Base-by-base conservation (phyloP, 208 protist species). In the Naegleria gruberi region DNA sequence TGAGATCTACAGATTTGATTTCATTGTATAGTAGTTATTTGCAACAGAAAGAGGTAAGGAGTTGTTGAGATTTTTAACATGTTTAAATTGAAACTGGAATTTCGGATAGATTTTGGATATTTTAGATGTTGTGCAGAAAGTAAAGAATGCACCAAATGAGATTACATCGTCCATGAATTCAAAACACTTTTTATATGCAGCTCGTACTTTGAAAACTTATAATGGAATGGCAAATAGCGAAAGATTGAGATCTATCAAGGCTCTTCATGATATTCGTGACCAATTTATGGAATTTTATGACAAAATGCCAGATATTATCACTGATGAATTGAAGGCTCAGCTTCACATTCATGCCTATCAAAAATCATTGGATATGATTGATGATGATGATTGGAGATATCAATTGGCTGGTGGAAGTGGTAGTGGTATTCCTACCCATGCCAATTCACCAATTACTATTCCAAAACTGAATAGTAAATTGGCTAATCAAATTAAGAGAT, bases 111-210 rank as follows among this genome's bases (percentile, higher is more conserved):
- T 87, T 51, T 51, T 88, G 45, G 43, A 88, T 6, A 88, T 88
- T 65, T 88, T 88, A 26, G 65, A 43, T 40, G 12, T 15, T 73
- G 45, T 88, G 4, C 42, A 86, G 26, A n/a, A 65, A 42, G 45
- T 88, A 23, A 55, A 88, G 65, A n/a, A 8, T 17, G 45, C 26
- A 43, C 84, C 84, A 41, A 26, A 88, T 5, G 4, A 41, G 26
- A 43, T 88, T 34, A 10, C 57, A 40, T 17, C 40, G 43, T 43
- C 44, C 3, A 42, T 88, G 6, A 6, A 51, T 19, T 43, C 1
- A 1, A 88, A 88, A 65, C 43, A 88, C 65, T 88, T 45, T 65
- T 57, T 88, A 30, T 17, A 88, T 30, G 84, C 84, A 7, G 84
- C 65, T 43, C 51, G 51, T 65, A 42, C 41, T 43, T 65, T 88